Conservation (phyloP, 2,329 filamentous ascomycete species). For the Hypoxylon sp. region DNA sequence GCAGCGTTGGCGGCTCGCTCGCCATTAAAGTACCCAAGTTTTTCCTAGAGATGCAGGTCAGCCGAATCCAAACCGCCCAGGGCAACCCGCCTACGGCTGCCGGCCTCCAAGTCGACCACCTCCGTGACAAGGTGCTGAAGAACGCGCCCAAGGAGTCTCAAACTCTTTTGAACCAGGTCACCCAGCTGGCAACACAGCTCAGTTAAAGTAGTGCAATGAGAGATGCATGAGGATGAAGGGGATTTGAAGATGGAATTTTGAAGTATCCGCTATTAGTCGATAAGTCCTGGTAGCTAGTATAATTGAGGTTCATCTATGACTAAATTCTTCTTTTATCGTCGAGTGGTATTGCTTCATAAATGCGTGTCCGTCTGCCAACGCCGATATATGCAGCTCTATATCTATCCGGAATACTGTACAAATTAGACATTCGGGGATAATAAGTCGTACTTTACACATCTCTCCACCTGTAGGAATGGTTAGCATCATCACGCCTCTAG, state of each 20-base stretch:
- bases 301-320: slow-evolving; percentile 24
- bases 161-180: slow-evolving; percentile 61
- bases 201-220: slow-evolving; percentile 13
- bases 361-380: slow-evolving; percentile 31
- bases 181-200: slow-evolving; percentile 36
- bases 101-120: slow-evolving; percentile 63
- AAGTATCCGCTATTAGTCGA: slow-evolving; percentile 2
- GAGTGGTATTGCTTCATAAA: slow-evolving; percentile 20
- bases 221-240: not conserved
- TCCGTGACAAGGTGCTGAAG: slow-evolving; percentile 65
- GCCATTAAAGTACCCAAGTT: slow-evolving; percentile 70
- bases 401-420: slow-evolving; percentile 20
- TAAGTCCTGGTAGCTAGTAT: slow-evolving; percentile 3
- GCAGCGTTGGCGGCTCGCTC: slow-evolving; percentile 61
- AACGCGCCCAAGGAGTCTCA: slow-evolving; percentile 61
- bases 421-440: slow-evolving; percentile 83
- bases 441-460: slow-evolving; percentile 89
- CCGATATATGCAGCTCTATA: slow-evolving; percentile 31
- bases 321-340: slow-evolving; percentile 11
- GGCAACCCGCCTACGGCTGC: slow-evolving; percentile 61
- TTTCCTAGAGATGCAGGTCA: slow-evolving; percentile 67
- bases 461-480: slow-evolving; percentile 68
- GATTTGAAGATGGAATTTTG: not conserved
- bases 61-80: slow-evolving; percentile 66
- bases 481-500: slow-evolving; percentile 18